Conservation (phyloP, 192 early-diverging fungal genomes). For the Diversispora eburnea region DNA sequence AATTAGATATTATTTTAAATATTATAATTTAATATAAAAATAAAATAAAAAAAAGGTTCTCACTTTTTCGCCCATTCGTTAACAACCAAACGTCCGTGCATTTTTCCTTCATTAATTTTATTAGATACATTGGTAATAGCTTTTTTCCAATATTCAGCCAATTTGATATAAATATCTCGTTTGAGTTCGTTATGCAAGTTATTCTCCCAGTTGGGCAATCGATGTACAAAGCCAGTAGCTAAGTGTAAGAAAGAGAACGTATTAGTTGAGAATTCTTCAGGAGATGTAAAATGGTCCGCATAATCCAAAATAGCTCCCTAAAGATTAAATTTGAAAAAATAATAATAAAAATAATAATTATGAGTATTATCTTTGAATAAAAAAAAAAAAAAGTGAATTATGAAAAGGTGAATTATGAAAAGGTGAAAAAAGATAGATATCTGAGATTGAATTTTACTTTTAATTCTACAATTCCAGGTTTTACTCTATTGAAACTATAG, state of each 20-base stretch:
- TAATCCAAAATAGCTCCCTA: slow-evolving; percentile 69
- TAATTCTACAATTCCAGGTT: slow-evolving; percentile 69
- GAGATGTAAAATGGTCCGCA: slow-evolving; percentile 71
- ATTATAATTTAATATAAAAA: not conserved
- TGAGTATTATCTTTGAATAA: not conserved
- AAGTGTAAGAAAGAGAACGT: slow-evolving; percentile 80
- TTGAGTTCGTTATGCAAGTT: slow-evolving; percentile 63
- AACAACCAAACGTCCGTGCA: slow-evolving; percentile 74
- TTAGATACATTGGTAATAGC: slow-evolving; percentile 70
- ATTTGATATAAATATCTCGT: slow-evolving; percentile 60
- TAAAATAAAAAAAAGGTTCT: slow-evolving; percentile 18
- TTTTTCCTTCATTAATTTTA: slow-evolving; percentile 74
- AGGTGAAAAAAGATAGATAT: slow-evolving; percentile 31
- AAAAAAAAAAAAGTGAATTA: too few relatives aligned
- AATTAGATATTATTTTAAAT: not conserved
- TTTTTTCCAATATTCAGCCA: slow-evolving; percentile 74
- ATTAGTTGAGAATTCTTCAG: slow-evolving; percentile 74
- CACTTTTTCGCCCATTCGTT: slow-evolving; percentile 82
- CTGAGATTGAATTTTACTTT: slow-evolving; percentile 34
- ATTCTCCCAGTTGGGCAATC: slow-evolving; percentile 80
- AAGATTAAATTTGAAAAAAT: slow-evolving; percentile 9
- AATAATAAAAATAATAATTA: not conserved
- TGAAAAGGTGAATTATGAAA: slow-evolving; percentile 7
- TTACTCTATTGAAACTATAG: slow-evolving; percentile 87
- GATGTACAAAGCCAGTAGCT: slow-evolving; percentile 66